Base-by-base conservation (phyloP, 2,329 filamentous ascomycete species). In the Microascus cirrosus region DNA sequence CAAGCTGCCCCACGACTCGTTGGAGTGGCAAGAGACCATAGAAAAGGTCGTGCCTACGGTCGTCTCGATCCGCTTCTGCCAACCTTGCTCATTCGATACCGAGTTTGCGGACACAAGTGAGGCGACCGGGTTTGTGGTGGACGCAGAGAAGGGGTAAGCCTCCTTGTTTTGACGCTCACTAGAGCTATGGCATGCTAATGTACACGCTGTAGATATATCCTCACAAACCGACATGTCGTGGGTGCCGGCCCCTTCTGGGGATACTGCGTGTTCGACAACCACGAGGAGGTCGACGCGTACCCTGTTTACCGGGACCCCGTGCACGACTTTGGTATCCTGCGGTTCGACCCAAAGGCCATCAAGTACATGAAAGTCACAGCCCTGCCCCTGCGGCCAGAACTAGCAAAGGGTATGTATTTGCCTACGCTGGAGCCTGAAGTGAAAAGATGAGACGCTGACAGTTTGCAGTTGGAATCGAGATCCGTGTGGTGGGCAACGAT, bases 41-140 rank as follows among this genome's bases (percentile, higher is more conserved):
- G 92, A 96, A 72, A 87, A 85, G 61, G 94, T 99, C 2, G 92
- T 99, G 57, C 86, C 87, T 69, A 96, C 92, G 65, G 94, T 97
- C 20, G 94, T 99, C 55, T 96, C 93, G n/a, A 97, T 99, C 66
- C 89, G 95, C 64, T 99, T 99, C 76, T 97, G 93, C 70, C 91
- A 96, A 78, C 96, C 94, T 0, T 95, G 90, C 70, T 92, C 93
- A 25, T 99, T 99, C 70, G 94, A 99, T 71, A 97, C 94, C n/a
- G 94, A 99, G 65, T 78, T 90, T 32, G 94, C 94, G 7, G 81
- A 95, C 70, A 90, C 90, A 20, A 96, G 91, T 66, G 94, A 99
- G 75, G 94, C 94, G 3, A 99, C 94, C 0, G 94, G 94, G 8
- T 99, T 99, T 69, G 92, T 99, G 18, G 94, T 99, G 25, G 94